A percentile compares a stretch with the other conserved stretches of the same genome.
phyloP scores from a whole-genome alignment of 306 rosid genomes.

The Fragaria ananassa region DNA sequence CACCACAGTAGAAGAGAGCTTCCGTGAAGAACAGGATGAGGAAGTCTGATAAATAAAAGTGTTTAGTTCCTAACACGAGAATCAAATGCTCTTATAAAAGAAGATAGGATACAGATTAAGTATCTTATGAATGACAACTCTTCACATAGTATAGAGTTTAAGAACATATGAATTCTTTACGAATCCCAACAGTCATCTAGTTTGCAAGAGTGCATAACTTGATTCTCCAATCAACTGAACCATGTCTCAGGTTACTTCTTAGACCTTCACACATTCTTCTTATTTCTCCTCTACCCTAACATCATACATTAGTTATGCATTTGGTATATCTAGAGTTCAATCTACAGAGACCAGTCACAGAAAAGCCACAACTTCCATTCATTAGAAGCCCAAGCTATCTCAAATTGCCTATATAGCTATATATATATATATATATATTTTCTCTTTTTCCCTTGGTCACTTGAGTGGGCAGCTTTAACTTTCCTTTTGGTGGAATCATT shows the following conservation, averaged over 20 bases:
- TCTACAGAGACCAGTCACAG: neutral
- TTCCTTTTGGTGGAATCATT: conserved; percentile 15
- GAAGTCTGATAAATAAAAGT: conserved; percentile 66
- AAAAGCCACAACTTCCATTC: neutral
- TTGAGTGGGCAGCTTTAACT: neutral
- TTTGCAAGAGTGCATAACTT: neutral
- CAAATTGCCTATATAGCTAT: neutral
- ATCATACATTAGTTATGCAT: conserved; percentile 6
- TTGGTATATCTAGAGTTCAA: conserved; percentile 2
- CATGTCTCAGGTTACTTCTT: neutral
- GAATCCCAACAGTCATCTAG: neutral
- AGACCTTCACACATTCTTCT: neutral
- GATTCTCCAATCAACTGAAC: conserved; percentile 7
- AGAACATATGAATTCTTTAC: neutral
- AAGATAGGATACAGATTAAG: neutral
- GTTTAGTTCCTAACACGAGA: neutral
- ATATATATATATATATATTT: neutral
- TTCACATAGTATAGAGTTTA: neutral
- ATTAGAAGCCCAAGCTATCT: conserved; percentile 14
- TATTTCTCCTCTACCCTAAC: conserved; percentile 9
- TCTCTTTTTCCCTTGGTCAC: neutral
- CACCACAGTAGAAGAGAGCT: conserved; percentile 91
- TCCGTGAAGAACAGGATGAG: conserved; percentile 98
- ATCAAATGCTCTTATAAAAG: neutral
- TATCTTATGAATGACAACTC: neutral